Evolutionary conservation across 1,284 basidiomycete genomes (phyloP), one percentile per base, ranked within the genome.

Genomic region (Microbotryomycetes sp.): DNA sequence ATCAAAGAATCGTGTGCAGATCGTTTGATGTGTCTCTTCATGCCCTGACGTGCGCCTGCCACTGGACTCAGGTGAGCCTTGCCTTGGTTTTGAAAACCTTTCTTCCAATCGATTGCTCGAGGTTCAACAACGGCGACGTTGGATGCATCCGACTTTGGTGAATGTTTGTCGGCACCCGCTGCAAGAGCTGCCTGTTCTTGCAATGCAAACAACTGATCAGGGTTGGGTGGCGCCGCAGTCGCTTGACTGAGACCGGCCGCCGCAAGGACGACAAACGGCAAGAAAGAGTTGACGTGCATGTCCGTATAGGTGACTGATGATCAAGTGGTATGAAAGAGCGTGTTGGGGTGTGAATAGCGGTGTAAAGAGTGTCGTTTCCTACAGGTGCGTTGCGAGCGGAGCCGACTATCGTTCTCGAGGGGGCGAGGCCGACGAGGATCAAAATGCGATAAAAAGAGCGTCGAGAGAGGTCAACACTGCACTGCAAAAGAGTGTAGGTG

Each of bases 161-260:
- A 6, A 14, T 49, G 12, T 2, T 51, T 3, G 12, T 48, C 26
- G 4, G 61, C 28, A 16, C 28, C 42, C 16, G 58, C 58, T 19
- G n/a, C 62, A 12, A 54, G 45, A 4, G 32, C 50, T 31, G 54
- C 62, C 2, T 58, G 23, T 16, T 31, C 23, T 46, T 60, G 54
- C 3, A 51, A 46, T 1, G 45, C 42, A 48, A 46, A 58, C 47
- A 64, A 51, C 48, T 64, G 45, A 23, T 64, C 51, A 6, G 59
- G 62, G 31, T 64, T 60, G 16, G 55, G 62, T 6, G 62, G 51
- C 14, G 58, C 62, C 22, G 58, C 54, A 32, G 46, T 6, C 1
- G 42, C 58, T 19, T 49, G 19, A 14, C 52, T 14, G 30, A 25
- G 4, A 28, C 47, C 45, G 12, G 51, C 30, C 16, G 36, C 16